Evolutionary conservation across 352 stramenopile species (phyloP).

Genomic region (Phytophthora megakarya): DNA sequence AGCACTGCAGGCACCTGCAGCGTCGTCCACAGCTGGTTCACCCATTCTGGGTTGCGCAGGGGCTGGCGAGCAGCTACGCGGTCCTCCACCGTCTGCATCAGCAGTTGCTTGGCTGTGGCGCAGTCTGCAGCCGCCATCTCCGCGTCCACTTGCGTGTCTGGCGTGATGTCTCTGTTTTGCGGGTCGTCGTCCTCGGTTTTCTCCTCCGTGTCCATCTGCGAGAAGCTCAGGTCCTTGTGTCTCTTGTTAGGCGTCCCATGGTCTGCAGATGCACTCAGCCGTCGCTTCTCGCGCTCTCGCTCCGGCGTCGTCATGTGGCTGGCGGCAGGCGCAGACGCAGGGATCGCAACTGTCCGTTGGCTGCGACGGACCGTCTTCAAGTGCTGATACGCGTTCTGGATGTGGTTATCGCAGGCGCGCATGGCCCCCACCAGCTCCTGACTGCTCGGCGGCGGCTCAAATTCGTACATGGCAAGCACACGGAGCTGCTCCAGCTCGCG

Average conservation of each 20-base stretch:
- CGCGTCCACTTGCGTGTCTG: conserved; percentile 15
- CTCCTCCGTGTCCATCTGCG: conserved; percentile 12
- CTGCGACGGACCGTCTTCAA: conserved; percentile 46
- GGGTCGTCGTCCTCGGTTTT: conserved; percentile 15
- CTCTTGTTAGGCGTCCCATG: conserved; percentile 32
- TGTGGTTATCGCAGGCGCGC: conserved; percentile 46
- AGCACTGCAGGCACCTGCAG: conserved; percentile 36
- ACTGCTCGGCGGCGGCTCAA: conserved; percentile 46
- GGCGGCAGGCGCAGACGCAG: conserved; percentile 12
- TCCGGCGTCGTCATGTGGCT: conserved; percentile 20
- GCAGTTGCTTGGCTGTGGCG: conserved; percentile 19
- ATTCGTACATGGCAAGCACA: conserved; percentile 67
- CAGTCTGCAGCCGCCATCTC: conserved; percentile 5
- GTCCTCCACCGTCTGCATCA: conserved; percentile 40
- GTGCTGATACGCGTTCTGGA: conserved; percentile 53
- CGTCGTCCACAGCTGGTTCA: conserved; percentile 31
- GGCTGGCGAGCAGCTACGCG: conserved; percentile 24
- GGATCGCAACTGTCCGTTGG: conserved; percentile 3
- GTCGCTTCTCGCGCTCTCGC: conserved; percentile 36
- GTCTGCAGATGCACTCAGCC: conserved; percentile 29
- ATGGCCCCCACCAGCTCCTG: conserved; percentile 58
- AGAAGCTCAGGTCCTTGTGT: conserved; percentile 30
- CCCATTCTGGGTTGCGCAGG: conserved; percentile 35
- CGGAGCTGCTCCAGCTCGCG: conserved; percentile 59
- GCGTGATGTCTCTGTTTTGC: conserved; percentile 10